Evolutionary conservation across 2,329 filamentous ascomycete species (phyloP).

Genomic region (Trichophyton simii): DNA sequence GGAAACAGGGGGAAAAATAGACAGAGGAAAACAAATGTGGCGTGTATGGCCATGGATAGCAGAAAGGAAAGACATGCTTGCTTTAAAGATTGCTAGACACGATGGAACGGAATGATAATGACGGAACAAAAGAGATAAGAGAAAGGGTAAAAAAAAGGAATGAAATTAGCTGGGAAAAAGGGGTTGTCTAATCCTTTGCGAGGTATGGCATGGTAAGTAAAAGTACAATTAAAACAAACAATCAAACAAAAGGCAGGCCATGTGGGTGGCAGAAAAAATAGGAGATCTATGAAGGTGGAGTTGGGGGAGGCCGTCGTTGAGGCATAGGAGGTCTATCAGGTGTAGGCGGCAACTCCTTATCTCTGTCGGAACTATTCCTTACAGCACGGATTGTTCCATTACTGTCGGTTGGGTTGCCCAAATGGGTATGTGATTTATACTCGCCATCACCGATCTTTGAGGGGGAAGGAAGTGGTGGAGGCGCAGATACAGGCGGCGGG

Average conservation of each 20-base stretch:
- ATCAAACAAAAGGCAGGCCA: not conserved
- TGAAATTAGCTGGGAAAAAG: not conserved
- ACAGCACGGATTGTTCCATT: not conserved
- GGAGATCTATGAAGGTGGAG: not conserved
- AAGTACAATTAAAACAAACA: conserved; percentile 2
- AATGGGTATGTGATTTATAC: not conserved
- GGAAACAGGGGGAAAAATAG: not conserved
- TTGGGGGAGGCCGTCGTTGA: not conserved
- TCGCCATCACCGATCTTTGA: not conserved
- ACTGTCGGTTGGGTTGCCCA: not conserved
- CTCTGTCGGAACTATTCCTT: not conserved
- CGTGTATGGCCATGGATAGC: not conserved
- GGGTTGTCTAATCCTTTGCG: not conserved
- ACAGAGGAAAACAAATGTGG: not conserved
- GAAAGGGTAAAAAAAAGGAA: not conserved
- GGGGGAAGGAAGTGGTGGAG: conserved; percentile 9
- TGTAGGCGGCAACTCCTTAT: conserved; percentile 3
- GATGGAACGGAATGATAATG: not conserved
- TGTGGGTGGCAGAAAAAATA: not conserved
- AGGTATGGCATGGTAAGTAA: conserved; percentile 1
- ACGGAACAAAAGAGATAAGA: not conserved
- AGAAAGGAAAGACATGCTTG: not conserved
- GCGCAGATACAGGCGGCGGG: conserved; percentile 10
- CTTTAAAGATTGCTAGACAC: not conserved
- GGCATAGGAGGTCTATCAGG: conserved; percentile 4